Conservation (phyloP, 176 grass and related monocot species). For the Olyra latifolia region DNA sequence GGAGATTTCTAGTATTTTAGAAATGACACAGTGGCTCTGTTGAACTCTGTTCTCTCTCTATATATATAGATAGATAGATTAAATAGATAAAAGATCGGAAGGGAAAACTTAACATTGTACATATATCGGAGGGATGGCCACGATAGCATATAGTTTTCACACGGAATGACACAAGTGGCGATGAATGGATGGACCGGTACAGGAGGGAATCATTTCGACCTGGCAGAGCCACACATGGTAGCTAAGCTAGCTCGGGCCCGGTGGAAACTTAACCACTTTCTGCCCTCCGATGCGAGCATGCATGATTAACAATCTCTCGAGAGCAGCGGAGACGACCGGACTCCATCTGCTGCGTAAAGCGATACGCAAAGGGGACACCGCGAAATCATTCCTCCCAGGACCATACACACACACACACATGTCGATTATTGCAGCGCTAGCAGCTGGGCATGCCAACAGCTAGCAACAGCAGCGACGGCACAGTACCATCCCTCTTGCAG, state of each 20-base stretch:
- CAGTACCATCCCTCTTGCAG: slow-evolving; percentile 26
- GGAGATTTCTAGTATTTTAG: no score
- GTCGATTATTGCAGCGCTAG: background rate
- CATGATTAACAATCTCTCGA: slow-evolving; percentile 32
- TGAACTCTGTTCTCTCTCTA: no score
- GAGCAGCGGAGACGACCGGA: slow-evolving; percentile 22
- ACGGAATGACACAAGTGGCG: no score
- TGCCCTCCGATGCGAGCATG: background rate
- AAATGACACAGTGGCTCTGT: no score
- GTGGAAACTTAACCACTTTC: background rate
- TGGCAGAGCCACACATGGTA: background rate
- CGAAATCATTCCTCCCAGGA: slow-evolving; percentile 36
- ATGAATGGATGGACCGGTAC: no score
- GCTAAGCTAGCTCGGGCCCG: background rate
- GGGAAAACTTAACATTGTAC: no score
- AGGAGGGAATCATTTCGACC: background rate
- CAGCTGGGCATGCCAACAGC: background rate
- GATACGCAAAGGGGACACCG: background rate
- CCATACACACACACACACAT: background rate
- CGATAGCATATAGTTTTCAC: no score
- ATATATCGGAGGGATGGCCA: no score
- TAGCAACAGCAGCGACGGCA: background rate
- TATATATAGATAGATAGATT: no score
- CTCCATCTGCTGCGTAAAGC: background rate
- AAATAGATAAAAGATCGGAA: no score